phyloP scores from a whole-genome alignment of 1,284 basidiomycete species.

The Rhodotorula sp. region DNA sequence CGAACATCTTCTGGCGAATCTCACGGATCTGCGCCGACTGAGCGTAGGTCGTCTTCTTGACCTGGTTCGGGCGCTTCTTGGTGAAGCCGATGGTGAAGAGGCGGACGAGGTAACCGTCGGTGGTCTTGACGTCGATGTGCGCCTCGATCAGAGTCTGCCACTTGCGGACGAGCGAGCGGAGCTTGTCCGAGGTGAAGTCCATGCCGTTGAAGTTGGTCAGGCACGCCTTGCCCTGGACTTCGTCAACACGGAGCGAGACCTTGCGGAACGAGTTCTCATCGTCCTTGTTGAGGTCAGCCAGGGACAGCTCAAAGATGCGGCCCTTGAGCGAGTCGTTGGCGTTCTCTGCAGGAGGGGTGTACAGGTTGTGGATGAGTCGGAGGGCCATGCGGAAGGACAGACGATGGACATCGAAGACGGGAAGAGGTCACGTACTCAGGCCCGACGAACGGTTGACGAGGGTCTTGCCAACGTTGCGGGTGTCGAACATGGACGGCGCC shows the following conservation, averaged over 20 bases:
- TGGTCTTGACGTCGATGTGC: constrained; percentile 97
- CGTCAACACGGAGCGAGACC: constrained; percentile 97
- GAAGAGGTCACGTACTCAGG: constrained; percentile 52
- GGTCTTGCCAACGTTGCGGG: constrained; percentile 96
- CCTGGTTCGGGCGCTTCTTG: constrained; percentile 92
- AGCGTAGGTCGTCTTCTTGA: constrained; percentile 99
- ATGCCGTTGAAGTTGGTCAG: constrained; percentile 99
- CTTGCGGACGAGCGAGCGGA: constrained; percentile 98
- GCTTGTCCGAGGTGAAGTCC: constrained; percentile 99
- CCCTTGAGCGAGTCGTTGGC: constrained; percentile 98
- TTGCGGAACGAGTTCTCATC: constrained; percentile 99
- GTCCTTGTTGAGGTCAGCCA: constrained; percentile 98
- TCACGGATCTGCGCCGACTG: constrained; percentile 92
- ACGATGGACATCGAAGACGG: no score
- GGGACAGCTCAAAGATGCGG: constrained; percentile 92
- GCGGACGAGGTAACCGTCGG: constrained; percentile 98
- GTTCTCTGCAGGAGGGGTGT: constrained; percentile 61
- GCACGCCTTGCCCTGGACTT: constrained; percentile 98
- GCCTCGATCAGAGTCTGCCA: constrained; percentile 99
- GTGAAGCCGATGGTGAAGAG: constrained; percentile 99
- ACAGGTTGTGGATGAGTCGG: background rate
- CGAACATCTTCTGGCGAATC: constrained; percentile 99
- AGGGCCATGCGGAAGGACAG: no score
- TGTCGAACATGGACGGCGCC: constrained; percentile 97
- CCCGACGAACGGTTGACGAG: constrained; percentile 98